Percentiles rank a stretch among this genome's conserved stretches.
Evolutionary conservation across 1,284 basidiomycete species (phyloP).

Genomic region (Cryptococcus floricola): DNA sequence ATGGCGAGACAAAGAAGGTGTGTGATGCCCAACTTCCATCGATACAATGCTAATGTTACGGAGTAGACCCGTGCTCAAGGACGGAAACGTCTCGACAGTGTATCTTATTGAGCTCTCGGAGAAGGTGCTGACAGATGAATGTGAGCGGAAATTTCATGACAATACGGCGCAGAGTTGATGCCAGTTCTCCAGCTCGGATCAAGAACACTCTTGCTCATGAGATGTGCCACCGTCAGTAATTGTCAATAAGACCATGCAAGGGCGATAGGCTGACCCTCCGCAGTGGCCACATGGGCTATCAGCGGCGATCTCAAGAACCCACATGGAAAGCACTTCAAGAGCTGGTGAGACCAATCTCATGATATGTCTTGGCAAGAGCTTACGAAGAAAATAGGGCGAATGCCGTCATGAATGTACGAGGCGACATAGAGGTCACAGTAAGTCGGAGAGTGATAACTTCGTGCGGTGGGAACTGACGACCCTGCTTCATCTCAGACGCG

Average conservation of each 20-base stretch:
- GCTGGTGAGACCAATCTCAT: constrained; percentile 25
- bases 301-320: constrained; percentile 43
- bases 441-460: constrained; percentile 5
- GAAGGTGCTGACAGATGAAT: constrained; percentile 36
- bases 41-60: constrained; percentile 5
- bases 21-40: constrained; percentile 2
- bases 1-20: constrained; percentile 30
- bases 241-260: background rate
- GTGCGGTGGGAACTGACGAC: background rate
- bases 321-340: constrained; percentile 45
- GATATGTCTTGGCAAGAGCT: background rate
- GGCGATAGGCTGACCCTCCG: constrained; percentile 1
- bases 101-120: constrained; percentile 30
- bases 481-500: constrained; percentile 27
- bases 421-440: constrained; percentile 44
- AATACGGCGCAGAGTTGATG: background rate
- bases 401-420: constrained; percentile 40
- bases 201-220: constrained; percentile 47
- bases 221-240: constrained; percentile 46
- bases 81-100: constrained; percentile 5
- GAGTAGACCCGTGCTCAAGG: constrained; percentile 5
- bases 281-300: constrained; percentile 45
- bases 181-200: constrained; percentile 31
- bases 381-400: constrained; percentile 25
- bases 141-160: constrained; percentile 9